These are phyloP conservation scores for Funneliformis caledonium DNA, from an alignment of 371 early-diverging fungal species.

Conservation along the genomic window DNA sequence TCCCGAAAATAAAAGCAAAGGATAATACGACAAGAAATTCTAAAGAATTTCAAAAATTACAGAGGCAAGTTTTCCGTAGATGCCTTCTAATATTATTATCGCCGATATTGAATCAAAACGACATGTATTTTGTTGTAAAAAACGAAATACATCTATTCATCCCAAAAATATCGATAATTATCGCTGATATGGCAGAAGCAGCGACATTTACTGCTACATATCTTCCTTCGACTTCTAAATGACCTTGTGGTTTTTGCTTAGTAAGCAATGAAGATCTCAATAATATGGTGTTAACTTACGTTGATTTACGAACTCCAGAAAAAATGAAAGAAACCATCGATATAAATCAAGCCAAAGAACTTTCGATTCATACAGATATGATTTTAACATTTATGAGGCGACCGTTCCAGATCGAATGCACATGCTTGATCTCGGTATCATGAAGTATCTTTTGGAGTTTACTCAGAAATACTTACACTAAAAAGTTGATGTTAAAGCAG, in stretches of 20 bases:
- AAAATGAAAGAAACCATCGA: neutral
- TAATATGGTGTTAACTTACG: too few relatives aligned
- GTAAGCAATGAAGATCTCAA: too few relatives aligned
- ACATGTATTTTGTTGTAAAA: too few relatives aligned
- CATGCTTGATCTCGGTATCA: neutral
- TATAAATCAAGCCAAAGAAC: neutral
- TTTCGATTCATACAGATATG: neutral
- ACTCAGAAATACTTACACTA: neutral
- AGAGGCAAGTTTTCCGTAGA: neutral
- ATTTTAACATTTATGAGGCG: neutral
- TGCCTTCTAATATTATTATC: neutral
- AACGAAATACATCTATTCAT: too few relatives aligned
- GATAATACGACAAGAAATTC: neutral
- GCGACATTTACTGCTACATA: too few relatives aligned
- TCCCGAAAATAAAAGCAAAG: slow-evolving; percentile 6
- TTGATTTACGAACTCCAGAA: neutral
- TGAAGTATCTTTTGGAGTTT: neutral
- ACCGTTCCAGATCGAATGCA: neutral
- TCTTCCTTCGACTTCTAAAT: too few relatives aligned
- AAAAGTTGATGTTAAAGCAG: neutral
- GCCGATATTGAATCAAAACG: too few relatives aligned
- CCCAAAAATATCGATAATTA: too few relatives aligned
- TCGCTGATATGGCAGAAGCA: neutral
- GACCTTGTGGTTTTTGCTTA: neutral
- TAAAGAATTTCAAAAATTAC: neutral